These are phyloP conservation scores for Colletotrichum euphorbiae DNA, from an alignment of 2,329 filamentous ascomycete species.

Conservation along the genomic window DNA sequence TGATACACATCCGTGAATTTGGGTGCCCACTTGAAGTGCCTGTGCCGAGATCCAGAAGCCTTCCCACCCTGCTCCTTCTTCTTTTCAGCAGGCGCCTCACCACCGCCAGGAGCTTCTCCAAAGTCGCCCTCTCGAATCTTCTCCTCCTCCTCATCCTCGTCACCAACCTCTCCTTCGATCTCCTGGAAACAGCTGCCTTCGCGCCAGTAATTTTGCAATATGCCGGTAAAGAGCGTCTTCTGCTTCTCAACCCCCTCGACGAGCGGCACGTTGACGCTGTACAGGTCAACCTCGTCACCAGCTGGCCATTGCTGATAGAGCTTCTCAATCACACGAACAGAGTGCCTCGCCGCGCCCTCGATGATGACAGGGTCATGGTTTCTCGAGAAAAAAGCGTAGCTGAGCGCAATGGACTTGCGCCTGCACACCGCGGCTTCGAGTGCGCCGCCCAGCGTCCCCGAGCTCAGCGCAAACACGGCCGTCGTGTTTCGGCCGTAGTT, in stretches of 20 bases:
- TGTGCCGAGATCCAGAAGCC: constrained; percentile 70
- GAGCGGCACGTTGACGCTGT: constrained; percentile 90
- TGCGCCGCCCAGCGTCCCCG: constrained; percentile 81
- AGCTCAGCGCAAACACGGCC: constrained; percentile 81
- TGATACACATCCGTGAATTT: constrained; percentile 87
- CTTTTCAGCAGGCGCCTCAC: not conserved
- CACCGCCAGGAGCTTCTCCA: constrained; percentile 51
- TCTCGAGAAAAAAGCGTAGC: constrained; percentile 88
- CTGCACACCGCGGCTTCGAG: constrained; percentile 81
- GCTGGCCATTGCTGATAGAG: constrained; percentile 79
- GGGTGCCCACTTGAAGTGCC: constrained; percentile 95
- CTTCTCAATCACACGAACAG: constrained; percentile 82
- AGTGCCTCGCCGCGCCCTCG: constrained; percentile 78
- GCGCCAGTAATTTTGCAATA: constrained; percentile 92
- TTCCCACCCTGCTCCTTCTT: constrained; percentile 47
- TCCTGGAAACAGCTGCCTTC: constrained; percentile 89
- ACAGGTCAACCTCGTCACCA: constrained; percentile 79
- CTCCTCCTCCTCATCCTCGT: constrained; percentile 78
- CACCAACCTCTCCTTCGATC: constrained; percentile 73
- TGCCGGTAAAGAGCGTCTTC: constrained; percentile 84
- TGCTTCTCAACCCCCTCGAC: constrained; percentile 77
- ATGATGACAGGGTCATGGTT: constrained; percentile 89
- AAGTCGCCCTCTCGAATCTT: constrained; percentile 76
- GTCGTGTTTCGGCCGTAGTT: constrained; percentile 89
- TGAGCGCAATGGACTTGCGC: constrained; percentile 80